Conservation (phyloP, 2,329 filamentous ascomycete species). For the Fusarium sambucinum region DNA sequence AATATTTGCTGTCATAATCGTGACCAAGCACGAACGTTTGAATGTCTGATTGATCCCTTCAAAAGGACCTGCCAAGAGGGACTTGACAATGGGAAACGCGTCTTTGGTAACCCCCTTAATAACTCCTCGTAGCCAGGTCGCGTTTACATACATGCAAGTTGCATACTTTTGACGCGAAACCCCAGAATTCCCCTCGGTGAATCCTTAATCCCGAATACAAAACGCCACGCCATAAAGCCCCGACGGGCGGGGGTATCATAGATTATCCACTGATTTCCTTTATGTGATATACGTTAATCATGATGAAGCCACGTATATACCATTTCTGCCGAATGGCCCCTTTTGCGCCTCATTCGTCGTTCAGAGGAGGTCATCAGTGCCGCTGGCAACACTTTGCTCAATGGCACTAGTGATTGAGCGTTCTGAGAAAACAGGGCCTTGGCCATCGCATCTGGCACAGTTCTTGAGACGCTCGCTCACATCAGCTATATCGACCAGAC, state of each 20-base stretch:
- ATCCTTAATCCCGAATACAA: conserved; percentile 37
- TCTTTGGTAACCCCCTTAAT: conserved; percentile 1
- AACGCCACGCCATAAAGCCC: conserved; percentile 48
- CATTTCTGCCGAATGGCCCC: conserved; percentile 10
- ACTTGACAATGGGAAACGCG: neutral
- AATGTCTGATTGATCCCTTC: neutral
- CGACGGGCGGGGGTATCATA: conserved; percentile 46
- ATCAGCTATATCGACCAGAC: conserved; percentile 82
- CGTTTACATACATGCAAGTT: conserved; percentile 4
- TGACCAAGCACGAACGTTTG: neutral
- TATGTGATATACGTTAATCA: conserved; percentile 46
- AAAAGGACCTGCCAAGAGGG: neutral
- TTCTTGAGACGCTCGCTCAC: conserved; percentile 84
- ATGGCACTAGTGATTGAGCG: conserved; percentile 79
- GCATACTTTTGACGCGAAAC: conserved; percentile 1
- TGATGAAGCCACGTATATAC: conserved; percentile 33
- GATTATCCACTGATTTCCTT: conserved; percentile 36
- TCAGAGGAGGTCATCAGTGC: conserved; percentile 78
- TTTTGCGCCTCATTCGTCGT: conserved; percentile 12
- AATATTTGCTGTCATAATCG: neutral
- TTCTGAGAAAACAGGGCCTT: conserved; percentile 89
- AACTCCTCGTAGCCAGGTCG: conserved; percentile 20
- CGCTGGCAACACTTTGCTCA: conserved; percentile 79
- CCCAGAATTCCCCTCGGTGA: conserved; percentile 12
- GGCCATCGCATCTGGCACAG: conserved; percentile 83